Percentiles rank a stretch among this genome's conserved stretches.
Conservation (phyloP, 768 basidiomycete species). For the Hortiboletus campestris region DNA sequence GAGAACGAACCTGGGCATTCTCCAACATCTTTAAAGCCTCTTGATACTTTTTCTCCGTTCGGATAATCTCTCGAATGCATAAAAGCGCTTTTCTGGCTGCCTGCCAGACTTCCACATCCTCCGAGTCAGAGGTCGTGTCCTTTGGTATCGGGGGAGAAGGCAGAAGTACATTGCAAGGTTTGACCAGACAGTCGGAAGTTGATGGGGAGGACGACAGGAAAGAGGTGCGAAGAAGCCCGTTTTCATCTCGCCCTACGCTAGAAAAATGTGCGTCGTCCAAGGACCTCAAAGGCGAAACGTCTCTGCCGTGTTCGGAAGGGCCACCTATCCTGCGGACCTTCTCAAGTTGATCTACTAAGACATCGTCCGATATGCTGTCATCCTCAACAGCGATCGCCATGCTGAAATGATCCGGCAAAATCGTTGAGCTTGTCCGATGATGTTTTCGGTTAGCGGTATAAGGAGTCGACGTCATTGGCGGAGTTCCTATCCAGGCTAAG, state of each 20-base stretch:
- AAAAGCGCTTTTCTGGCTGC: constrained; percentile 40
- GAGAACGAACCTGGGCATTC: constrained; percentile 33
- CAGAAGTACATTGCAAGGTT: background rate
- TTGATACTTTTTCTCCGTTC: constrained; percentile 46
- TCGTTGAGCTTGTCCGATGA: background rate
- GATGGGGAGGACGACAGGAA: background rate
- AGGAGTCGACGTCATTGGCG: background rate
- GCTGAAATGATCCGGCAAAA: constrained; percentile 7
- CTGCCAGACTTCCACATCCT: constrained; percentile 34
- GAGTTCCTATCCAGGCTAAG: constrained; percentile 32
- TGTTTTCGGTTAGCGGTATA: background rate
- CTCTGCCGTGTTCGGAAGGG: background rate
- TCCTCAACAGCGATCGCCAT: constrained; percentile 51
- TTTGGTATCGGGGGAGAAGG: constrained; percentile 3
- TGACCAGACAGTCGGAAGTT: background rate
- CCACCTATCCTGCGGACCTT: constrained; percentile 34
- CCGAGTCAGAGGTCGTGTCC: constrained; percentile 8
- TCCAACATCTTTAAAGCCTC: constrained; percentile 37
- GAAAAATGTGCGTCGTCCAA: background rate
- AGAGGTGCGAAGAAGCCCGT: background rate
- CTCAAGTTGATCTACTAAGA: constrained; percentile 47
- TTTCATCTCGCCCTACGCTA: background rate
- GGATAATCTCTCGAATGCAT: constrained; percentile 47
- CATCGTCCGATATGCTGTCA: constrained; percentile 49
- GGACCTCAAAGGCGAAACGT: background rate